Base-by-base conservation (phyloP, 352 stramenopile species). In the Plasmopara viticola region DNA sequence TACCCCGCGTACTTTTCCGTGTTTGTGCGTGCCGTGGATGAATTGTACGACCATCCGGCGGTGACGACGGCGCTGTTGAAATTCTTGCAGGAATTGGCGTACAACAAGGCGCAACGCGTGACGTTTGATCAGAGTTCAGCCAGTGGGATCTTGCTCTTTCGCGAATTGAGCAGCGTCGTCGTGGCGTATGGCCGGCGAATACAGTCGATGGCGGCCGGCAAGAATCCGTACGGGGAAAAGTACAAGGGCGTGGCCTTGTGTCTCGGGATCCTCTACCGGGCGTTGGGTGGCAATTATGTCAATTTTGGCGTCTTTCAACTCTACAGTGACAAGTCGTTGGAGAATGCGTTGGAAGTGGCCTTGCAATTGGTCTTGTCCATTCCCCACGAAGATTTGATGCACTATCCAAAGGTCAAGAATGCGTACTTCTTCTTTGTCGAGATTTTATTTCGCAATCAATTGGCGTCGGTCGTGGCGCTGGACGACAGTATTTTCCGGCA, bases 241-340 rank as follows among this genome's bases (percentile, higher is more conserved):
- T 98, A 98, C 84, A 99, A 99, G 70, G 91, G 90, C n/a, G 95
- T 98, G 57, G 82, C 91, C 15, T 70, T 99, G 18, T 95, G 90
- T 51, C 62, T 99, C 12, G 87, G 87, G 57, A 94, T 98, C 49
- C 53, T 94, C 18, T 94, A 90, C 54, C 78, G 83, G 31, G 78
- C 80, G 10, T 56, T 94, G 20, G 83, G 83, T 46, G 96, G 96
- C 20, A 98, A 97, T 60, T 99, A 99, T 66, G 95, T 98, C 47
- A 98, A 98, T 66, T 99, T 99, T 70, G 96, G 96, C 51, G 96
- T 99, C 18, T 99, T 99, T 73, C 91, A 97, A 64, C 74, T 99
- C 37, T 99, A 99, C 75, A 97, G 98, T 58, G 96, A 99, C 74
- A 78, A 92, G 60, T 92, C 84, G 20, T 63, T 91, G 35, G 92